A percentile compares a stretch with the other conserved stretches of the same genome.
phyloP scores from a whole-genome alignment of 495 filamentous ascomycete genomes.

The Terfezia boudieri region DNA sequence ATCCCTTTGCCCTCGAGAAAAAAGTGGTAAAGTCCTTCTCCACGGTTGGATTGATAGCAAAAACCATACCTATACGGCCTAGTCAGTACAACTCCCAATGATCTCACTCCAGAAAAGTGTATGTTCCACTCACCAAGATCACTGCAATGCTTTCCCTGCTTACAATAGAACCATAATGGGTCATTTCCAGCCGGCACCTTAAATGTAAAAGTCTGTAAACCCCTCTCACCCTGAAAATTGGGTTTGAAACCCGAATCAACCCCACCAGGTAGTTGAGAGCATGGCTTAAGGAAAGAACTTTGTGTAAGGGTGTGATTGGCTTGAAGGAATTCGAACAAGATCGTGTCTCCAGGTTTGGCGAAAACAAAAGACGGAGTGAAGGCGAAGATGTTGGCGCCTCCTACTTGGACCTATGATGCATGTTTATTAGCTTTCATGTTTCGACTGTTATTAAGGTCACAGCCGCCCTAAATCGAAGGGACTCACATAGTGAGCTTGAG shows the following conservation, averaged over 20 bases:
- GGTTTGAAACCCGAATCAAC: constrained; percentile 26
- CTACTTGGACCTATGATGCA: not conserved
- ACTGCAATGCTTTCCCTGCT: constrained; percentile 26
- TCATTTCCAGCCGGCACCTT: constrained; percentile 23
- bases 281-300: constrained; percentile 41
- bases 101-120: no score
- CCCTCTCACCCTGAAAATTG: constrained; percentile 18
- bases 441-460: no score
- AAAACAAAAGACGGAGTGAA: constrained; percentile 33
- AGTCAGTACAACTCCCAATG: no score
- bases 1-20: not conserved
- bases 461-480: no score
- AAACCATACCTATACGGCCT: constrained; percentile 11
- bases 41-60: constrained; percentile 11
- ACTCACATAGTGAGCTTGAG: no score
- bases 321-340: constrained; percentile 43
- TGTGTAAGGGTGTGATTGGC: constrained; percentile 49
- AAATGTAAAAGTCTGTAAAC: constrained; percentile 23
- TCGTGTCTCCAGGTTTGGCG: constrained; percentile 37
- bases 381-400: constrained; percentile 20
- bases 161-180: constrained; percentile 39
- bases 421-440: no score
- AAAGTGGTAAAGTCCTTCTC: not conserved
- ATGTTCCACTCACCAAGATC: constrained; percentile 1
- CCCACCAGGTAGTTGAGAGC: constrained; percentile 22